Percentiles rank a stretch among this genome's conserved stretches.
Evolutionary conservation across 2,329 filamentous ascomycete genomes (phyloP).

Genomic region (Ustilaginoidea virens): DNA sequence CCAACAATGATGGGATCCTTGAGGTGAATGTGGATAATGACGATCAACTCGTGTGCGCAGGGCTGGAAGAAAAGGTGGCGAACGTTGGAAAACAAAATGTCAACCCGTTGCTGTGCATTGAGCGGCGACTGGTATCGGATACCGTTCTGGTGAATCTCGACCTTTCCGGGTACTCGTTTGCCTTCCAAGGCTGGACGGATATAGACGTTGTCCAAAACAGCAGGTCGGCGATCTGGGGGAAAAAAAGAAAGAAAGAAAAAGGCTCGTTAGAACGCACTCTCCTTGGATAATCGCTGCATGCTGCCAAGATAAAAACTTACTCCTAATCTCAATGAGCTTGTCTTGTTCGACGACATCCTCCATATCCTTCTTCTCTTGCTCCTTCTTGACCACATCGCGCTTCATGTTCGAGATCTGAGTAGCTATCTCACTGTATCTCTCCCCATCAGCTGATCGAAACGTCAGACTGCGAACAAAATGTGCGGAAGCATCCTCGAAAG

Average conservation of each 20-base stretch:
- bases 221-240: slow-evolving; percentile 67
- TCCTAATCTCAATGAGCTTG: slow-evolving; percentile 88
- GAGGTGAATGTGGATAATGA: slow-evolving; percentile 94
- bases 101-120: slow-evolving; percentile 68
- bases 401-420: slow-evolving; percentile 93
- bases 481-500: slow-evolving; percentile 88
- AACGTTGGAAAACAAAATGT: slow-evolving; percentile 95
- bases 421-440: slow-evolving; percentile 79
- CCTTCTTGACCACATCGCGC: slow-evolving; percentile 77
- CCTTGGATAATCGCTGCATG: too few relatives aligned
- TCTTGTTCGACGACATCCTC: slow-evolving; percentile 98
- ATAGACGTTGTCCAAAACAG: slow-evolving; percentile 85
- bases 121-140: slow-evolving; percentile 80
- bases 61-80: slow-evolving; percentile 99
- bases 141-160: slow-evolving; percentile 98
- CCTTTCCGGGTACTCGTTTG: slow-evolving; percentile 87
- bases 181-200: slow-evolving; percentile 91
- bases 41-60: slow-evolving; percentile 88
- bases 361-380: slow-evolving; percentile 99
- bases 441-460: slow-evolving; percentile 78
- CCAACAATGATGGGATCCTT: slow-evolving; percentile 97
- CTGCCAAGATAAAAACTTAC: slow-evolving; percentile 32
- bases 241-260: too few relatives aligned
- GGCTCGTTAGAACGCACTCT: too few relatives aligned
- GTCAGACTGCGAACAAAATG: slow-evolving; percentile 95